These are phyloP conservation scores for Arabidopsis suecica DNA, from an alignment of 345 rosid species.

Conservation along the genomic window DNA sequence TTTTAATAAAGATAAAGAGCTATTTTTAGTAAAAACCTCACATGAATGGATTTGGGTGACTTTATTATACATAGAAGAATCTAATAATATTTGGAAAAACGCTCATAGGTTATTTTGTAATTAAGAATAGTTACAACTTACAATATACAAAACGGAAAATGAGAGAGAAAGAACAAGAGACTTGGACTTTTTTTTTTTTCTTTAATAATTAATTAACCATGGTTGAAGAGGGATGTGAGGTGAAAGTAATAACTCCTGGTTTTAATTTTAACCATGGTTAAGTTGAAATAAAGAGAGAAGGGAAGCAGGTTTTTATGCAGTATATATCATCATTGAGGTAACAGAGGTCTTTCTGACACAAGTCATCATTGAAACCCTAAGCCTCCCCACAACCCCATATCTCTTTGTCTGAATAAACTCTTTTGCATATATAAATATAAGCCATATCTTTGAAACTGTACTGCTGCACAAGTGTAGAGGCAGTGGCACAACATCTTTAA, in stretches of 20 bases:
- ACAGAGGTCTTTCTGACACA: slow-evolving; percentile 59
- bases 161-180: slow-evolving; percentile 17
- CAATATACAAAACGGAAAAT: slow-evolving; percentile 33
- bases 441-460: slow-evolving; percentile 58
- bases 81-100: slow-evolving; percentile 24
- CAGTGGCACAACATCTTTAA: slow-evolving; percentile 39
- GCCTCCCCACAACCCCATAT: slow-evolving; percentile 57
- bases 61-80: slow-evolving; percentile 1
- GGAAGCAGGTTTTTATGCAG: slow-evolving; percentile 44
- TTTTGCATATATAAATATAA: slow-evolving; percentile 39
- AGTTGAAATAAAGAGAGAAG: slow-evolving; percentile 20
- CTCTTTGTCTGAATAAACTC: slow-evolving; percentile 51
- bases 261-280: slow-evolving; percentile 35
- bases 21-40: background rate
- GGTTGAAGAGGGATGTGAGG: slow-evolving; percentile 6
- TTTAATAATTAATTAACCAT: slow-evolving; percentile 18
- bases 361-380: slow-evolving; percentile 66
- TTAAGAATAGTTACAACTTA: slow-evolving; percentile 25
- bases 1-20: background rate
- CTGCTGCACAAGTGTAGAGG: slow-evolving; percentile 48
- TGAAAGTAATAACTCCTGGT: slow-evolving; percentile 41
- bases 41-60: background rate
- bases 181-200: slow-evolving; percentile 10
- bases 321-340: slow-evolving; percentile 58
- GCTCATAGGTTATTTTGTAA: slow-evolving; percentile 14